Percentiles rank a stretch among this genome's conserved stretches.
Conservation (phyloP, 208 protist species). For the Endotrypanum monterogeii region DNA sequence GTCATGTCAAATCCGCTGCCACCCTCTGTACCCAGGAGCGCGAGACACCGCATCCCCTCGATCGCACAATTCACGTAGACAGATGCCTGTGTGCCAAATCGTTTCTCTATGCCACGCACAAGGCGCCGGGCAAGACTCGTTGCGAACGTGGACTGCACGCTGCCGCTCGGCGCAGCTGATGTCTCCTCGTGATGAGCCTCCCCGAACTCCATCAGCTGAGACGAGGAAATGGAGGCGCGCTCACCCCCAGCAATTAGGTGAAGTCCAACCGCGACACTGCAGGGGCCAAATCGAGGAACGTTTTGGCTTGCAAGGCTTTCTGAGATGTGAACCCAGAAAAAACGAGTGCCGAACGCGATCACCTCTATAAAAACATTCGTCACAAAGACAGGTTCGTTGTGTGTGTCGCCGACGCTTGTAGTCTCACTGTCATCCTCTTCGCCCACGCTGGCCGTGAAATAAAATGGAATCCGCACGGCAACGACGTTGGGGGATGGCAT, state of each 20-base stretch:
- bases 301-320: slow-evolving; percentile 31
- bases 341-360: slow-evolving; percentile 42
- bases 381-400: slow-evolving; percentile 24
- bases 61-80: slow-evolving; percentile 65
- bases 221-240: slow-evolving; percentile 14
- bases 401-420: neutral
- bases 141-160: slow-evolving; percentile 41
- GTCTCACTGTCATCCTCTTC: neutral
- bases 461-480: slow-evolving; percentile 40
- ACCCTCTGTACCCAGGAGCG: slow-evolving; percentile 56
- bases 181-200: slow-evolving; percentile 7
- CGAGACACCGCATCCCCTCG: slow-evolving; percentile 35
- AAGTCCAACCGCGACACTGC: slow-evolving; percentile 35
- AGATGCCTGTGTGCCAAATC: slow-evolving; percentile 2
- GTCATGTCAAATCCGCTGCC: slow-evolving; percentile 47
- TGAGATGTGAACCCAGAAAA: slow-evolving; percentile 75
- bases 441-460: slow-evolving; percentile 7
- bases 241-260: neutral
- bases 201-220: slow-evolving; percentile 39
- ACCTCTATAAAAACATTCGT: slow-evolving; percentile 48
- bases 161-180: slow-evolving; percentile 17
- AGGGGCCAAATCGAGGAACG: slow-evolving; percentile 35
- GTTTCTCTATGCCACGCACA: slow-evolving; percentile 29
- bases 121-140: slow-evolving; percentile 49
- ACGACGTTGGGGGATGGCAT: slow-evolving; percentile 32